Conservation (phyloP, 306 rosid species). For the Medicago lupulina region DNA sequence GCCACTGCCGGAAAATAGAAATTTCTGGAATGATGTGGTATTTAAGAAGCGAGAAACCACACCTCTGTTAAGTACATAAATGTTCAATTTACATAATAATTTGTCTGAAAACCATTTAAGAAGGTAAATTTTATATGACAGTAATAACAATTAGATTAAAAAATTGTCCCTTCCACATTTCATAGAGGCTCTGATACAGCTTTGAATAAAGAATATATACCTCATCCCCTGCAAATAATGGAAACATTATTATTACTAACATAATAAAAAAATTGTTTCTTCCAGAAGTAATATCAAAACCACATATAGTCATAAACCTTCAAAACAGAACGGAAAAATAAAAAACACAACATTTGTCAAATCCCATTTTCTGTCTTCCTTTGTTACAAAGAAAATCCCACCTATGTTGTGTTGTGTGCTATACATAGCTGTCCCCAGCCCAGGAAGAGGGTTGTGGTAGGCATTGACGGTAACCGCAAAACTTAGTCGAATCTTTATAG, state of each 20-base stretch:
- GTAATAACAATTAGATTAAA: slow-evolving; percentile 41
- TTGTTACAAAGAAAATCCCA: no score
- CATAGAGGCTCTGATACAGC: slow-evolving; percentile 34
- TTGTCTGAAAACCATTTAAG: slow-evolving; percentile 19
- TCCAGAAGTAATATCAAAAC: slow-evolving; percentile 23
- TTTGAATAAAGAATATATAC: slow-evolving; percentile 54
- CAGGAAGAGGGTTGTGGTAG: no score
- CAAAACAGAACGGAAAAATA: slow-evolving; percentile 12
- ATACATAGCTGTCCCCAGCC: no score
- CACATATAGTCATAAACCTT: background rate
- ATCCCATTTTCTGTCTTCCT: no score
- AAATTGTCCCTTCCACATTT: slow-evolving; percentile 35
- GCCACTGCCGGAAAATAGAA: background rate
- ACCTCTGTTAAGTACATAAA: background rate
- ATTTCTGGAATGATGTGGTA: background rate
- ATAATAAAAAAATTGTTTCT: slow-evolving; percentile 28
- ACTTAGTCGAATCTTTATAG: no score
- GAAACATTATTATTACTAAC: slow-evolving; percentile 42
- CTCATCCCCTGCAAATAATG: slow-evolving; percentile 91
- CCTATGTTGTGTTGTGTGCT: no score
- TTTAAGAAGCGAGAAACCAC: slow-evolving; percentile 6
- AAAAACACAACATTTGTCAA: no score
- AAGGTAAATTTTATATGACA: slow-evolving; percentile 23
- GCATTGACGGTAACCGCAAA: no score
- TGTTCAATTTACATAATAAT: slow-evolving; percentile 17